Conservation (phyloP, 345 rosid species). For the Limnanthes douglasii region DNA sequence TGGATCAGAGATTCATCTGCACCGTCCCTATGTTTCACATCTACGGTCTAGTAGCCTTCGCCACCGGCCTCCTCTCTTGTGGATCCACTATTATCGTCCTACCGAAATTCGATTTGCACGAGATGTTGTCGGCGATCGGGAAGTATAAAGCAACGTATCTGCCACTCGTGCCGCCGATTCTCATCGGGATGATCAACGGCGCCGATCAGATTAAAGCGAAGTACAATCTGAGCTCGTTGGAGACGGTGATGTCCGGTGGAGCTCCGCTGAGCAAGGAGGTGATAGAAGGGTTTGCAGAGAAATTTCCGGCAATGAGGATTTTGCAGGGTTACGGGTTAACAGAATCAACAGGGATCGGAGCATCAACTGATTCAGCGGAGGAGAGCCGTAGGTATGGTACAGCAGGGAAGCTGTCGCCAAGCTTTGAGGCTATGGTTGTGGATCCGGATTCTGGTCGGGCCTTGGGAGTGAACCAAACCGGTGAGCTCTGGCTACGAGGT, state of each 20-base stretch:
- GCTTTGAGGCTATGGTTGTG: no score
- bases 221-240: slow-evolving; percentile 53
- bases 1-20: slow-evolving; percentile 42
- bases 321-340: slow-evolving; percentile 64
- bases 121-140: slow-evolving; percentile 47
- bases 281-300: slow-evolving; percentile 42
- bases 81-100: slow-evolving; percentile 62
- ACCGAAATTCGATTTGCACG: slow-evolving; percentile 55
- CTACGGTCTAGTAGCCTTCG: slow-evolving; percentile 62
- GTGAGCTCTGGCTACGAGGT: slow-evolving; percentile 57
- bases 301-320: slow-evolving; percentile 37
- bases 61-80: slow-evolving; percentile 40
- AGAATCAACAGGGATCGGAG: slow-evolving; percentile 61
- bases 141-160: slow-evolving; percentile 37
- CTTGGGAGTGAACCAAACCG: slow-evolving; percentile 36
- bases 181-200: slow-evolving; percentile 40
- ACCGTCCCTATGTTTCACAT: slow-evolving; percentile 90
- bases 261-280: slow-evolving; percentile 76
- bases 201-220: slow-evolving; percentile 29
- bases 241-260: slow-evolving; percentile 41
- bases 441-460: slow-evolving; percentile 43
- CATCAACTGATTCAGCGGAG: slow-evolving; percentile 38
- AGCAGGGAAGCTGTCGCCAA: slow-evolving; percentile 47
- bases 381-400: slow-evolving; percentile 67
- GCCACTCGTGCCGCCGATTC: slow-evolving; percentile 71